These are phyloP conservation scores for Syncephalastrum racemosum DNA, from an alignment of 371 early-diverging fungal genomes.

Conservation along the genomic window DNA sequence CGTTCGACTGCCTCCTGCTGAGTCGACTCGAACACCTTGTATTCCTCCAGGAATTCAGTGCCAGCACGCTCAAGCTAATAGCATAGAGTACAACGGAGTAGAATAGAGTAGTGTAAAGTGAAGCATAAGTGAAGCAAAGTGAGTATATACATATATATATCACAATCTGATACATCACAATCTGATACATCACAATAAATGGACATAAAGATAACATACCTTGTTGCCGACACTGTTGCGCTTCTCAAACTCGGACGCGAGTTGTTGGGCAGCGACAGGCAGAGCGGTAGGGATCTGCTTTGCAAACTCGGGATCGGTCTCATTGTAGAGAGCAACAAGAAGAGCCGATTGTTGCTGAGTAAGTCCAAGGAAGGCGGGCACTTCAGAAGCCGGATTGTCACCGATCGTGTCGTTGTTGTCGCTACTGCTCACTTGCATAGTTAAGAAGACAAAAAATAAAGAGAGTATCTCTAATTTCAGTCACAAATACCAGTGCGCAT, in stretches of 20 bases:
- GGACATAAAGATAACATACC: too few species aligned
- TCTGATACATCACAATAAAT: too few species aligned
- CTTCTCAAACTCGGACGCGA: slow-evolving; percentile 52
- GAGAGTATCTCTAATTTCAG: too few species aligned
- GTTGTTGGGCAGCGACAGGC: slow-evolving; percentile 56
- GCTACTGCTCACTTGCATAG: too few species aligned
- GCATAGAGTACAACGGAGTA: not conserved
- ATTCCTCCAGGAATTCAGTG: slow-evolving; percentile 45
- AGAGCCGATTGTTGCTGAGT: slow-evolving; percentile 55
- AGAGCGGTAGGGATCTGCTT: slow-evolving; percentile 57
- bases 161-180: too few species aligned
- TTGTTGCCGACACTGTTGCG: slow-evolving; percentile 58
- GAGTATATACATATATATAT: not conserved
- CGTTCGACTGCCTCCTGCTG: slow-evolving; percentile 58
- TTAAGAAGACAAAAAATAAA: too few species aligned
- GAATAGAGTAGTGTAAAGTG: too few species aligned
- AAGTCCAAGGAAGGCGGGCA: slow-evolving; percentile 57
- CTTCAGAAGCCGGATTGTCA: slow-evolving; percentile 17
- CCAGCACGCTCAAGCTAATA: slow-evolving; percentile 51
- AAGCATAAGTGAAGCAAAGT: not conserved
- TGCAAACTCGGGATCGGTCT: slow-evolving; percentile 59
- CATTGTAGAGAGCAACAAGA: slow-evolving; percentile 59
- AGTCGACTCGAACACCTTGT: slow-evolving; percentile 43
- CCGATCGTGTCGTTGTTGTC: slow-evolving; percentile 1
- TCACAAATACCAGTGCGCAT: too few species aligned